Conservation (phyloP, 768 basidiomycete genomes). For the Agrocybe pediades region DNA sequence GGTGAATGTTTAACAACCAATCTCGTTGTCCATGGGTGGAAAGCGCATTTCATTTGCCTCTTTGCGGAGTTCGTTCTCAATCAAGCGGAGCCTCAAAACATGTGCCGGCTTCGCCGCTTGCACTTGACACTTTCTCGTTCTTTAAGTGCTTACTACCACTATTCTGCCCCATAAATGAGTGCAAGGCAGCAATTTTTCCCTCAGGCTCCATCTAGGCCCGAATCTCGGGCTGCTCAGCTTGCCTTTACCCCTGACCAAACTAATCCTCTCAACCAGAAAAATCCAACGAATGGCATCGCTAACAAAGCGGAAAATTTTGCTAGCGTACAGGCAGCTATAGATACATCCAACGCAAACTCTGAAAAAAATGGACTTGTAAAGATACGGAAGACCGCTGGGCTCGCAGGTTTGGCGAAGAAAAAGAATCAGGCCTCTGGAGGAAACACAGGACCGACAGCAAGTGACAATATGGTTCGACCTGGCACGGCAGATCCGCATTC, state of each 20-base stretch:
- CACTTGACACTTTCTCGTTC: too few relatives aligned
- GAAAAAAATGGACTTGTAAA: background rate
- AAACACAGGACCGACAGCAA: background rate
- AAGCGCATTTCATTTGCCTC: too few relatives aligned
- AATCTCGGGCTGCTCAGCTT: conserved; percentile 1
- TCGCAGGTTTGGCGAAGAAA: conserved; percentile 11
- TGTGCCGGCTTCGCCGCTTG: too few relatives aligned
- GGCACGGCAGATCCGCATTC: conserved; percentile 30
- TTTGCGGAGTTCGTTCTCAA: too few relatives aligned
- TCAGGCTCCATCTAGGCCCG: background rate
- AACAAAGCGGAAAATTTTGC: background rate
- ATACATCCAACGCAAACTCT: background rate
- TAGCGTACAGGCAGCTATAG: background rate
- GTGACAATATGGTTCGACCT: conserved; percentile 18
- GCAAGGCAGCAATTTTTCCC: conserved; percentile 20
- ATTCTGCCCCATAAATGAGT: too few relatives aligned
- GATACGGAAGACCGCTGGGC: conserved; percentile 16
- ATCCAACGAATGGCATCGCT: background rate
- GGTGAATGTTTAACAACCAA: too few relatives aligned
- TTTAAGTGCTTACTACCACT: too few relatives aligned
- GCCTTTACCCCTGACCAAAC: conserved; percentile 6
- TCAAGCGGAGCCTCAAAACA: too few relatives aligned
- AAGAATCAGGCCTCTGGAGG: conserved; percentile 11
- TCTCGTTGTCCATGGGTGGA: too few relatives aligned
- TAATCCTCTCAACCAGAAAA: conserved; percentile 12